Evolutionary conservation across 352 stramenopile species (phyloP), one percentile per base, ranked within the genome.

Genomic region (Phytopythium litorale): DNA sequence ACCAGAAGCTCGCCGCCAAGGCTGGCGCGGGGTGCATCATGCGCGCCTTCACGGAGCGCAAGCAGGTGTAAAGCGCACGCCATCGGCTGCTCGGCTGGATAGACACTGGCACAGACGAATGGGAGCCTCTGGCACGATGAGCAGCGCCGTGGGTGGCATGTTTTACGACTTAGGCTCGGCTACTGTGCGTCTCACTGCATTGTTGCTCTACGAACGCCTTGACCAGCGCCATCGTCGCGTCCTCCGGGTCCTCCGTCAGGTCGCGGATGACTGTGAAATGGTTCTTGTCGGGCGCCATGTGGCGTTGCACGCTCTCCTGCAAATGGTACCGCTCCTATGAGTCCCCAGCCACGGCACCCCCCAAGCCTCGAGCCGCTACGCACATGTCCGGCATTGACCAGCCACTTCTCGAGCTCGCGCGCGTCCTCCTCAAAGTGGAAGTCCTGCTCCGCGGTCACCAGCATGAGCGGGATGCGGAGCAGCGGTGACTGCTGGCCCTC

Each of bases 21-120:
- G 88, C 87, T n/a, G 89, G 89, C 56, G 78, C 77, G 4, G 89
- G 89, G 52, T 96, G 87, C 71, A 81, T 96, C 65, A 94, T 96
- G 67, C 88, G 89, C 49, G 82, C 86, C 37, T 86, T 96, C 72
- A 95, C 89, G 40, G 86, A 96, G 58, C 78, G 88, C 55, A 95
- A 96, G 76, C 81, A 87, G 53, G 87, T 96, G n/a, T 97, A 57
- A 57, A 19, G 16, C 16, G 8, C 7, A 11, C 30, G 23, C 48
- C 25, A 32, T 8, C n/a, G 15, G 43, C 43, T 40, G 35, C 35
- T 40, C 12, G 35, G 12, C 35, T 40, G 35, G 48, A 15, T 35
- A 23, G 48, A 38, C 33, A 18, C 48, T 9, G 48, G 25, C 25
- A 3, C 15, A 8, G 28, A 23, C 21, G 19, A 33, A 53, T 53